Conservation (phyloP, 768 basidiomycete genomes). For the Phaffia australis region DNA sequence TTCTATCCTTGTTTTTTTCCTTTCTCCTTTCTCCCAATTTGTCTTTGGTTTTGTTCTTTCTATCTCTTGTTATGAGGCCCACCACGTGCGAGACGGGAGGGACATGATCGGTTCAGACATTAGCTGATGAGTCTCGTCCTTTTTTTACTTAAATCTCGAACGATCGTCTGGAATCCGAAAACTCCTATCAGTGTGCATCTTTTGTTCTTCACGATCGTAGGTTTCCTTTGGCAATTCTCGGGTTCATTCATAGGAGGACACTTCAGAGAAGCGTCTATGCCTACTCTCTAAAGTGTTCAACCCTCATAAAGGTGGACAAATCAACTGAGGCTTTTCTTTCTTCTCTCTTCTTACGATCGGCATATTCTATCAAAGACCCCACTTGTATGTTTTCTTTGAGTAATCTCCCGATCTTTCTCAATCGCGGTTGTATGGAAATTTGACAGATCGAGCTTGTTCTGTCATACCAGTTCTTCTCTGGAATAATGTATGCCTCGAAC, state of each 20-base stretch:
- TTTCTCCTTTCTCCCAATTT: neutral
- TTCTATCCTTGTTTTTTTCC: neutral
- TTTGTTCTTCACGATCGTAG: constrained; percentile 24
- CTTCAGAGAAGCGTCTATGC: neutral
- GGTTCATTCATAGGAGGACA: neutral
- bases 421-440: neutral
- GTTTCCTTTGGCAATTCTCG: neutral
- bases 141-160: neutral
- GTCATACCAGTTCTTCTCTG: constrained; percentile 7
- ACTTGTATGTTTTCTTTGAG: constrained; percentile 3
- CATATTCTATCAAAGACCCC: constrained; percentile 3
- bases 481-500: constrained; percentile 22
- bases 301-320: neutral
- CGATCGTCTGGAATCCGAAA: neutral
- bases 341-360: neutral
- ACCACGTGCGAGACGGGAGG: neutral
- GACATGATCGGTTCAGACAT: neutral
- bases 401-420: neutral
- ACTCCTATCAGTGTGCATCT: constrained; percentile 14
- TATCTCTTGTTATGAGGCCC: too few relatives aligned
- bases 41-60: neutral
- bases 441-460: neutral
- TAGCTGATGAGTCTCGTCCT: neutral
- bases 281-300: neutral
- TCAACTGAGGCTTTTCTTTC: neutral